Evolutionary conservation across 176 grass and related monocot species (phyloP).

Genomic region (sorghum (Sorghum bicolor)): Sorghum_bicolor_NCBIv3 NC_012870.2:72334501-72335000

Average conservation of each 20-base stretch:
- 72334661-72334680: neutral
- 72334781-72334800: neutral
- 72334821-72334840: no score
- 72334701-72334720: neutral
- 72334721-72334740: neutral
- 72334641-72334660: neutral
- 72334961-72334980: no score
- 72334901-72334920: no score
- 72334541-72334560: conserved; percentile 47
- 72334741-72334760: neutral
- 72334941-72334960: no score
- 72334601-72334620: conserved; percentile 66
- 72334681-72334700: neutral
- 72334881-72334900: no score
- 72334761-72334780: neutral
- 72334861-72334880: no score
- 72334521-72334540: conserved; percentile 17
- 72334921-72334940: no score
- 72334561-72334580: conserved; percentile 59
- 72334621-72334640: conserved; percentile 27
- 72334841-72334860: no score
- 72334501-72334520: conserved; percentile 43
- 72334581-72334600: conserved; percentile 51
- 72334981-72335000: no score
- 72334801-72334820: neutral